These are phyloP conservation scores for Cymbopogon citratus DNA, from an alignment of 176 grass and related monocot species.

Conservation along the genomic window DNA sequence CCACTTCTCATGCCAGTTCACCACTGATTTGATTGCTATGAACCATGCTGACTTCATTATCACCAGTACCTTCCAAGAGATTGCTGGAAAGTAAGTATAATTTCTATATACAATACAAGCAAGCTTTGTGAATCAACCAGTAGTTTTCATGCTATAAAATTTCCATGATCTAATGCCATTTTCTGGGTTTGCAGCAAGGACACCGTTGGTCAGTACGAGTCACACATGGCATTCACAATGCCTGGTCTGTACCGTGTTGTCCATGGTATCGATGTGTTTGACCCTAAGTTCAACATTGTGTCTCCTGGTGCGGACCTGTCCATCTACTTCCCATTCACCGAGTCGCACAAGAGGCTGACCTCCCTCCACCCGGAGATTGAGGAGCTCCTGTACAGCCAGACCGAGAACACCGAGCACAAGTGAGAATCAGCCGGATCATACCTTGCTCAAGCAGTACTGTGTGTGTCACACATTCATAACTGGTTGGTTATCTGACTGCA, in stretches of 20 bases:
- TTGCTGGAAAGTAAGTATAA: conserved; percentile 71
- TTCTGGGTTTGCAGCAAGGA: conserved; percentile 73
- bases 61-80: conserved; percentile 97
- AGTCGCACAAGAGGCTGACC: conserved; percentile 73
- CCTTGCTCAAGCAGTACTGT: too few species aligned
- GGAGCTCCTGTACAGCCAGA: conserved; percentile 70
- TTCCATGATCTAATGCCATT: too few species aligned
- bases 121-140: too few species aligned
- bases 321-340: conserved; percentile 52
- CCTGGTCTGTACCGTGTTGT: too few species aligned
- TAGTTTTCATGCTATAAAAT: too few species aligned
- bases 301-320: too few species aligned
- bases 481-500: neutral
- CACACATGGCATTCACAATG: too few species aligned
- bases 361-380: conserved; percentile 90
- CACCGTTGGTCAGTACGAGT: too few species aligned
- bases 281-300: too few species aligned
- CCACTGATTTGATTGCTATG: conserved; percentile 89
- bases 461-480: too few species aligned
- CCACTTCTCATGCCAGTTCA: conserved; percentile 99
- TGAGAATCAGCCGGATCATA: neutral
- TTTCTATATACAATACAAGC: too few species aligned
- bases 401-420: conserved; percentile 76
- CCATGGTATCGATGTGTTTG: too few species aligned
- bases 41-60: conserved; percentile 98